Evolutionary conservation across 108 stramenopile species (phyloP).

Genomic region (Chaetoceros tenuissimus): DNA sequence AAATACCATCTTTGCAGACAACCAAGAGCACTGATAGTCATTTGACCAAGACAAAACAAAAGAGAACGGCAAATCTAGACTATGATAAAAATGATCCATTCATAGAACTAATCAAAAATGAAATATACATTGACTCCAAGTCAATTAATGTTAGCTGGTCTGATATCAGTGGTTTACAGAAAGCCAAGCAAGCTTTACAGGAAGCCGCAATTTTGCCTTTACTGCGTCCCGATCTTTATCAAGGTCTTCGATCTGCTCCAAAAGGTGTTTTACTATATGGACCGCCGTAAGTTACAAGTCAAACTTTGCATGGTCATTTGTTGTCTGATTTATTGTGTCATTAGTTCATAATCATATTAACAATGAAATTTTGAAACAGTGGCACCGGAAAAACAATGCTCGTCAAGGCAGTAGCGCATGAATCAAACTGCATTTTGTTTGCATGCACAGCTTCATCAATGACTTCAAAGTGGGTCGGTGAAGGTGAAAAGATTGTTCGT

Average conservation of each 20-base stretch:
- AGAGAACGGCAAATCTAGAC: slow-evolving; percentile 7
- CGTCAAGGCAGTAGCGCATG: slow-evolving; percentile 59
- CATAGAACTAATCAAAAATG: slow-evolving; percentile 34
- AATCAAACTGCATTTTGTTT: slow-evolving; percentile 60
- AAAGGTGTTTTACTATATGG: slow-evolving; percentile 84
- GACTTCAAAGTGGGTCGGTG: slow-evolving; percentile 80
- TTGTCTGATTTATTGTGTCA: too few species aligned
- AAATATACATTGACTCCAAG: slow-evolving; percentile 47
- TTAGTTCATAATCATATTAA: slow-evolving; percentile 29
- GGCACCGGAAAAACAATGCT: slow-evolving; percentile 66
- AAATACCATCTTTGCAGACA: not conserved
- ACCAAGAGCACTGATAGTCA: not conserved
- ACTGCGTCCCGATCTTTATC: slow-evolving; percentile 88
- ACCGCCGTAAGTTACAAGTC: slow-evolving; percentile 86
- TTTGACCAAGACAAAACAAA: slow-evolving; percentile 2
- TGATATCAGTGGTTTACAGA: slow-evolving; percentile 67
- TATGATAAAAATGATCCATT: slow-evolving; percentile 30
- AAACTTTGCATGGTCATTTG: too few species aligned
- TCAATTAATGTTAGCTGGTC: slow-evolving; percentile 31
- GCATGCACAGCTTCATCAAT: slow-evolving; percentile 65
- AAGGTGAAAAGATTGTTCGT: slow-evolving; percentile 80
- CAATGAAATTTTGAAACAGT: not conserved
- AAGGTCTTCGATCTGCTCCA: slow-evolving; percentile 73
- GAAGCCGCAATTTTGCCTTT: slow-evolving; percentile 90
- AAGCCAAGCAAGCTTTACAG: slow-evolving; percentile 83